Evolutionary conservation across 176 grass and related monocot species (phyloP).

Genomic region (Tillandsia leiboldiana): DNA sequence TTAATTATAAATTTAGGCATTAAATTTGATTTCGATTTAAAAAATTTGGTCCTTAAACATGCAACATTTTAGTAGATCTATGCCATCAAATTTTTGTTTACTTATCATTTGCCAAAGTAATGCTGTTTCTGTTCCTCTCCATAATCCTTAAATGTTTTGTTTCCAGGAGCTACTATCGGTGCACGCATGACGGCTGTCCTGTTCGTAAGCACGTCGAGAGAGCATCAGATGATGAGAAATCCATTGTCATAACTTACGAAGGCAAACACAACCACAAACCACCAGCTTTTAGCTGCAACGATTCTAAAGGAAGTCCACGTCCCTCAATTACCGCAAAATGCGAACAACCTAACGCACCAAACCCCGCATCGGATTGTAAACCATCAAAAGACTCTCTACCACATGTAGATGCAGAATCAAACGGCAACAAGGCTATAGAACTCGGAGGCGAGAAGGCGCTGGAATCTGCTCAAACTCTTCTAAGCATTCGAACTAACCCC

Average conservation of each 20-base stretch:
- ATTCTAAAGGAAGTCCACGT: conserved; percentile 21
- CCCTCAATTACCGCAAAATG: conserved; percentile 14
- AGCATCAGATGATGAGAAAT: conserved; percentile 61
- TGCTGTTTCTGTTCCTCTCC: not conserved
- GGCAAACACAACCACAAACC: conserved; percentile 88
- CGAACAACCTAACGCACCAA: conserved; percentile 24
- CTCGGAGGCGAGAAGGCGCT: conserved; percentile 49
- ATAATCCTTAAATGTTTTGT: conserved; percentile 10
- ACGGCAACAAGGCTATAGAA: conserved; percentile 27
- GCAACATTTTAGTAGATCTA: not conserved
- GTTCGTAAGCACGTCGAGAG: conserved; percentile 97
- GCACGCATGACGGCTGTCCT: conserved; percentile 86
- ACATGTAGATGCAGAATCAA: conserved; percentile 18
- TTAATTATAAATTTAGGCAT: no score
- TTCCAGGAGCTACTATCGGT: conserved; percentile 94
- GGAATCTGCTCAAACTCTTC: conserved; percentile 56
- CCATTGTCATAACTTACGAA: conserved; percentile 92
- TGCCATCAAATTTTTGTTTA: not conserved
- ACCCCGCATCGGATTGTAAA: conserved; percentile 19
- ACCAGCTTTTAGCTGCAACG: conserved; percentile 33
- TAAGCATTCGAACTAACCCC: conserved; percentile 52
- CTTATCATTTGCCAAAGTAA: not conserved
- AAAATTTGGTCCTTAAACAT: no score
- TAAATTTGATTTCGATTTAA: no score
- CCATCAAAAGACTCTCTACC: conserved; percentile 4